A percentile compares a stretch with the other conserved stretches of the same genome.
Conservation (phyloP, 2,329 filamentous ascomycete species). For the Aspergillus awamori region DNA sequence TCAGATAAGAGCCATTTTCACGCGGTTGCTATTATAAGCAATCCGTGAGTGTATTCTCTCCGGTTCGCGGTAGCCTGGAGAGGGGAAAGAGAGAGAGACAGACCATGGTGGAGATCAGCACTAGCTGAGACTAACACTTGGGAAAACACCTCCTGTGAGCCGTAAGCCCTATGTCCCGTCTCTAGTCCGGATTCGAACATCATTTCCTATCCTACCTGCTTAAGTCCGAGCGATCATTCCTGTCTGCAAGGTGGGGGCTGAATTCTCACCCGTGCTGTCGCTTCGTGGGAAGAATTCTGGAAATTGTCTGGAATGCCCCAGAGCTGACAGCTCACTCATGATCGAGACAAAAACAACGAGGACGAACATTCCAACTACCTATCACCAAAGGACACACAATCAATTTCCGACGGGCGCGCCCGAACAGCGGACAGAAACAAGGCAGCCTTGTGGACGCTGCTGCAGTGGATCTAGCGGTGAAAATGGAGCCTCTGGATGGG, state of each 20-base stretch:
- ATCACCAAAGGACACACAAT: neutral
- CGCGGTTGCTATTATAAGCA: neutral
- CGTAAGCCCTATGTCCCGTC: slow-evolving; percentile 5
- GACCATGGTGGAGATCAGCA: neutral
- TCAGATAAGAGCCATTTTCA: neutral
- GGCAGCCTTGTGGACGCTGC: slow-evolving; percentile 9
- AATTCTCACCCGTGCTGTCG: neutral
- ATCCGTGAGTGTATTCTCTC: neutral
- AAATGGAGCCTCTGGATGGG: slow-evolving; percentile 16
- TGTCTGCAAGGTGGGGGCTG: neutral
- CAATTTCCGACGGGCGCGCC: neutral
- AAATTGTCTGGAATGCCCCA: neutral
- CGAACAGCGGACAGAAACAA: neutral
- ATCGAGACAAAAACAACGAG: neutral
- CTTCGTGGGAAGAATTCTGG: neutral
- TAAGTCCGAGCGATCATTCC: neutral
- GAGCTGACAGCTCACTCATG: neutral
- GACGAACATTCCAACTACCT: neutral
- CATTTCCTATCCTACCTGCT: neutral
- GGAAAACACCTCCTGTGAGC: neutral
- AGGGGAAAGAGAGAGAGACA: neutral
- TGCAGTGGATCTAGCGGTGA: slow-evolving; percentile 24
- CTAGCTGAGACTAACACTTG: neutral
- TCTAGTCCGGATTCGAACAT: neutral
- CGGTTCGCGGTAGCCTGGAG: neutral